Evolutionary conservation across 257 asterid genomes (phyloP), one percentile per base, ranked within the genome.

Genomic region (Plantago ovata): DNA sequence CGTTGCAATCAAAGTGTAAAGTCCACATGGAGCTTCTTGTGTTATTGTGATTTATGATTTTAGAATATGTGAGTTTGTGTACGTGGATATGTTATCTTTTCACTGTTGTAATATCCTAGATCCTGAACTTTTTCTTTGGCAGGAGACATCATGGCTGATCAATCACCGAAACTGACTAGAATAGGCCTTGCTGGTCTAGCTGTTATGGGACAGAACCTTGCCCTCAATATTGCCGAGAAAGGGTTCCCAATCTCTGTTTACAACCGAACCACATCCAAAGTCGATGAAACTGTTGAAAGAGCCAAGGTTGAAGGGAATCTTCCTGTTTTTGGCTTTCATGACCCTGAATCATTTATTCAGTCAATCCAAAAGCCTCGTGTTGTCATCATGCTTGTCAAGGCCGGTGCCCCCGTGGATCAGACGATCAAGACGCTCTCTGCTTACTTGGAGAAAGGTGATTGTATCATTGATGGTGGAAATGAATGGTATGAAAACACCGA

Each of bases 401-500:
- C 70, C 11, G 70, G 70, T 5, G 63, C 64, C 2, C 70, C 70
- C 8, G 70, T 65, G 38, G 70, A 65, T 23, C 64, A 65, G 32
- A 65, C 70, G 15, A 65, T 65, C 70, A 46, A 56, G 40, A 57
- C 70, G 4, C 63, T 65, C 20, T 56, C 70, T 3, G 70, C 64
- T 12, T 56, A 56, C 44, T 38, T 65, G 69, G 69, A 64, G 38
- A 46, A 55, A 33, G 69, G 69, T 8, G 69, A 64, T 15, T 54
- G 62, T 36, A 65, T 65, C 12, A 57, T 65, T 13, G 70, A 65
- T 47, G 70, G 70, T 20, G 70, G 70, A 46, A 65, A 65, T 48
- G 70, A 65, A 47, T 65, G 70, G 70, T 65, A 65, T 11, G 70
- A 65, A 15, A 65, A 65, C 64, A 65, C 70, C 7, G 70, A 65